A percentile compares a stretch with the other conserved stretches of the same genome.
Conservation (phyloP, 1,139 yeast genomes). For the Saccharomyces hybrid region DNA sequence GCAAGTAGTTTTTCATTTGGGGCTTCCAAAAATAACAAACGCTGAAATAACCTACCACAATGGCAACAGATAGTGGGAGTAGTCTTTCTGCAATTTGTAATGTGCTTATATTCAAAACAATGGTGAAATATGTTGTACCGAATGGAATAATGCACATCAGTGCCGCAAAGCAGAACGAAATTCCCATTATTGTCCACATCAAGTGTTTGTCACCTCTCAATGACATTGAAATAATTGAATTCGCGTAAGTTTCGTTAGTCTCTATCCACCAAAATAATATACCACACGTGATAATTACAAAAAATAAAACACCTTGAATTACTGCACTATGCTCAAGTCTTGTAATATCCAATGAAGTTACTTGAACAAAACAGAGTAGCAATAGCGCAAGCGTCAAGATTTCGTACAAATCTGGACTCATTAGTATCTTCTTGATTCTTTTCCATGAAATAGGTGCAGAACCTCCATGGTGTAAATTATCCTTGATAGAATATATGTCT, state of each 20-base stretch:
- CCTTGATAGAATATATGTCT: background rate
- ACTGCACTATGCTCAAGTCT: background rate
- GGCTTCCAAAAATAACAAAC: background rate
- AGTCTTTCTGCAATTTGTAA: background rate
- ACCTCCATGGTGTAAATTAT: background rate
- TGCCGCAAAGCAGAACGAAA: background rate
- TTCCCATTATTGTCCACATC: background rate
- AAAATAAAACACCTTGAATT: background rate
- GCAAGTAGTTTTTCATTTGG: background rate
- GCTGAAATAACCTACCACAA: background rate
- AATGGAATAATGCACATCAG: background rate
- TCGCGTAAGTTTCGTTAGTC: background rate
- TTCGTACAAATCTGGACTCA: background rate
- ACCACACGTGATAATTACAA: background rate
- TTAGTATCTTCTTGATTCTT: background rate
- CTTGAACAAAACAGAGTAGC: background rate
- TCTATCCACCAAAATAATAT: background rate
- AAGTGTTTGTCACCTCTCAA: background rate
- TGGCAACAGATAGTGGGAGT: background rate
- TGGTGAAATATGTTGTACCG: background rate
- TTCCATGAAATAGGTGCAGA: background rate
- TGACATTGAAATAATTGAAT: background rate
- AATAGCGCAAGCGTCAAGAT: background rate
- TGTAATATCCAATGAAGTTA: background rate
- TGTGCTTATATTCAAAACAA: background rate